These are phyloP conservation scores for Pythium rhizo-oryzae DNA, from an alignment of 352 stramenopile genomes.

Conservation along the genomic window DNA sequence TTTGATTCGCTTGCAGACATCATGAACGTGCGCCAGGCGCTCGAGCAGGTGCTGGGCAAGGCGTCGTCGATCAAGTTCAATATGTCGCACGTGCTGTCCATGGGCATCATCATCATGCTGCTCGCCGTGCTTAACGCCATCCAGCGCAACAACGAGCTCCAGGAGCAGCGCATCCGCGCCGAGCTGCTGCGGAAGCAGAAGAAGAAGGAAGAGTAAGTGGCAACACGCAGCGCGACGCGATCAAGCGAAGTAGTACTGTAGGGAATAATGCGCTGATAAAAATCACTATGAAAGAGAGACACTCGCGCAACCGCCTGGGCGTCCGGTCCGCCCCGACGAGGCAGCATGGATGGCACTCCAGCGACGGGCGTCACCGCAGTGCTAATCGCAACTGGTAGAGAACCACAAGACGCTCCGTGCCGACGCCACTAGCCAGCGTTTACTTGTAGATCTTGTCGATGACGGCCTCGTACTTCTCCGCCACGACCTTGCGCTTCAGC, in stretches of 20 bases:
- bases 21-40: constrained; percentile 64
- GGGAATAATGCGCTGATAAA: background rate
- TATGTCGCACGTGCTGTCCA: constrained; percentile 78
- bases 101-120: constrained; percentile 77
- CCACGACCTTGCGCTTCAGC: constrained; percentile 93
- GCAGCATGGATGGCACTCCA: too few species aligned
- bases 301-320: background rate
- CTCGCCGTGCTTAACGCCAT: constrained; percentile 80
- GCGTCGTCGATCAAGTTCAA: constrained; percentile 82
- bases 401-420: background rate
- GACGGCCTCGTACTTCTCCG: constrained; percentile 91
- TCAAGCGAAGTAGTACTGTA: background rate
- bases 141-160: constrained; percentile 68
- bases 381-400: background rate
- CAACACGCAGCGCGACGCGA: background rate
- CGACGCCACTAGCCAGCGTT: background rate
- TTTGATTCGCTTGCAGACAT: constrained; percentile 40
- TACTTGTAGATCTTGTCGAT: constrained; percentile 92
- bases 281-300: background rate
- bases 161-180: constrained; percentile 68
- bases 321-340: background rate
- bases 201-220: constrained; percentile 14
- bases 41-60: constrained; percentile 79
- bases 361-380: background rate
- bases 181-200: constrained; percentile 41